phyloP scores from a whole-genome alignment of 208 protist genomes.

The Leishmania tropica region DNA sequence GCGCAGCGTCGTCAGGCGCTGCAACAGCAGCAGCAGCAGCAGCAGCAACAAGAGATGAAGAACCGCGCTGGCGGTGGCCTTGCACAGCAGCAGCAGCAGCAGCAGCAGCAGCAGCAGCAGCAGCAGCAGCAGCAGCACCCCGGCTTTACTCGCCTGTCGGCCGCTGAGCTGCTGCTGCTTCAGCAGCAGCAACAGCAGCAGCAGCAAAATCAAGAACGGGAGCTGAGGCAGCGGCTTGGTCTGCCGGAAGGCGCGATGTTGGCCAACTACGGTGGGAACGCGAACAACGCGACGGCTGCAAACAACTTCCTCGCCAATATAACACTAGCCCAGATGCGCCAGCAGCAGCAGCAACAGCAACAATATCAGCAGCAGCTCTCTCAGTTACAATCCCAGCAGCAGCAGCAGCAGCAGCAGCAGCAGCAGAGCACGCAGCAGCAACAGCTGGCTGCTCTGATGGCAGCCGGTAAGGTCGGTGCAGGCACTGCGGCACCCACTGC shows the following conservation, averaged over 20 bases:
- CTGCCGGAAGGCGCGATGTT: conserved; percentile 12
- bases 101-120: conserved; percentile 31
- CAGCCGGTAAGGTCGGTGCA: conserved; percentile 8
- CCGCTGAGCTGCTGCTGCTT: not conserved
- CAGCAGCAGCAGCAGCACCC: conserved; percentile 34
- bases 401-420: conserved; percentile 26
- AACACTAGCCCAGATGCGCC: conserved; percentile 12
- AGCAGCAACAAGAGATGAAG: conserved; percentile 30
- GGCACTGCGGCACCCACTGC: not conserved
- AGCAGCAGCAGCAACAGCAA: conserved; percentile 21
- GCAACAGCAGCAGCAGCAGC: conserved; percentile 31
- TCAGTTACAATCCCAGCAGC: conserved; percentile 21
- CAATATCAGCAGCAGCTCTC: conserved; percentile 22
- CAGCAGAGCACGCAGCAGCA: conserved; percentile 18
- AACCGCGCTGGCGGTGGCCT: not conserved
- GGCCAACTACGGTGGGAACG: conserved; percentile 6
- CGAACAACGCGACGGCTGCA: not conserved
- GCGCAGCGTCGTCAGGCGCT: conserved; percentile 11
- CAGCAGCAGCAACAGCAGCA: conserved; percentile 23
- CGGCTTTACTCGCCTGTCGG: not conserved
- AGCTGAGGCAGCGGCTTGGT: conserved; percentile 14
- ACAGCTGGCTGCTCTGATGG: conserved; percentile 20
- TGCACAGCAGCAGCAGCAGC: conserved; percentile 29
- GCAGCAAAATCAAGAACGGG: conserved; percentile 16
- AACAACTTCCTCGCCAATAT: conserved; percentile 7